Evolutionary conservation across 495 filamentous ascomycete genomes (phyloP), one percentile per base, ranked within the genome.

Genomic region (Stereocaulon alpinum): DNA sequence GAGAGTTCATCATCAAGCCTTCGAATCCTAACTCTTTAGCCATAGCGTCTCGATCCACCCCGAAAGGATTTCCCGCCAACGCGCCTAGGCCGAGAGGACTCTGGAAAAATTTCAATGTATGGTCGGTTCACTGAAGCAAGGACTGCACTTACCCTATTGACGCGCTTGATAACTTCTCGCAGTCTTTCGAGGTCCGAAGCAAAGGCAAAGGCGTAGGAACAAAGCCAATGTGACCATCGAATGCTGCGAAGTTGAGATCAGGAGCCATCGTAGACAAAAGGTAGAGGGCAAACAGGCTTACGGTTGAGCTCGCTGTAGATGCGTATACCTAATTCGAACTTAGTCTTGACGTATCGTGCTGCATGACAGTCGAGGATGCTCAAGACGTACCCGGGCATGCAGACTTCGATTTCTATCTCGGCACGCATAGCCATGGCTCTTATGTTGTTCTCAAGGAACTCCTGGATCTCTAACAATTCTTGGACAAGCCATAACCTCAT

Each of bases 291-390:
- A 10, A 32, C 29, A n/a, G 17, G 30, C 49, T 52, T 32, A 52
- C 12, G 90, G 91, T 75, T 95, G 89, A 30, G 89, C 92, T 59
- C 90, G 85, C 73, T 97, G 92, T 58, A 96, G 73, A 70, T 96
- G 91, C 5, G 91, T 96, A 73, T 97, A 97, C 1, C 49, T 52
- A 34, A 18, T 4, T 37, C 58, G n/a, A 32, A 44, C 12, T 56
- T 20, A 56, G 34, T 42, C 53, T 86, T 82, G 0, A 84, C 83
- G 80, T 83, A 82, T 63, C 79, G 56, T 40, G 69, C 58, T 50
- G 69, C 61, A 27, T 58, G 34, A 37, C 2, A 48, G 18, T 22
- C 43, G 58, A 45, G 43, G 24, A 56, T 29, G 18, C 40, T 55
- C 22, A 32, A 12, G 50, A 22, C 43, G 24, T 37, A 52, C 49